Conservation (phyloP, 2,329 filamentous ascomycete genomes). For the Alternaria ventricosa region DNA sequence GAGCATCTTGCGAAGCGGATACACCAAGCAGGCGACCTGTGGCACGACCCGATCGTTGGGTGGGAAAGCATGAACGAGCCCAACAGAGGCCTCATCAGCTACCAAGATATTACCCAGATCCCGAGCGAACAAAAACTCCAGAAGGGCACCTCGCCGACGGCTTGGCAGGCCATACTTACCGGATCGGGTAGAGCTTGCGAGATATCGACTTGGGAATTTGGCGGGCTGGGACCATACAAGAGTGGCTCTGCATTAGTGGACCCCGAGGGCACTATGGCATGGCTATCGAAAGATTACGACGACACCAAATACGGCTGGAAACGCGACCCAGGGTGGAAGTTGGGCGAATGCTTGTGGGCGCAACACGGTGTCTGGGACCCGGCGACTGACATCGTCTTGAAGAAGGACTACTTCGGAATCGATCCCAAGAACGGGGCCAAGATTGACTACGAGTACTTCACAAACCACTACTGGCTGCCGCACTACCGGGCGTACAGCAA, state of each 20-base stretch:
- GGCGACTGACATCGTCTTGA: slow-evolving; percentile 74
- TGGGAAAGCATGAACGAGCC: slow-evolving; percentile 98
- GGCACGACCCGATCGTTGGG: slow-evolving; percentile 85
- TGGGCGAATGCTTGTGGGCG: slow-evolving; percentile 96
- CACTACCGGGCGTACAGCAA: slow-evolving; percentile 80
- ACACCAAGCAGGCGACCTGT: slow-evolving; percentile 86
- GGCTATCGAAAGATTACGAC: slow-evolving; percentile 83
- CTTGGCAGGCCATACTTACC: slow-evolving; percentile 90
- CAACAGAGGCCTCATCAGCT: slow-evolving; percentile 84
- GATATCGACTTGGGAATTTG: slow-evolving; percentile 91
- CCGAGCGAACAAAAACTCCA: slow-evolving; percentile 88
- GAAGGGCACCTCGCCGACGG: slow-evolving; percentile 90
- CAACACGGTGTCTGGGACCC: slow-evolving; percentile 97
- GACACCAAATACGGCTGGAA: slow-evolving; percentile 91
- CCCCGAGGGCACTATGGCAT: slow-evolving; percentile 82
- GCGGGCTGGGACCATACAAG: slow-evolving; percentile 89
- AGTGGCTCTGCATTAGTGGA: slow-evolving; percentile 83
- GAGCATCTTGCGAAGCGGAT: slow-evolving; percentile 83
- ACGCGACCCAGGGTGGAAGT: slow-evolving; percentile 83
- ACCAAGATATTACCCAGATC: slow-evolving; percentile 79
- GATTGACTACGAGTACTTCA: slow-evolving; percentile 84
- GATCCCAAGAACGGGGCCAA: slow-evolving; percentile 75
- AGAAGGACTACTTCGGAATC: slow-evolving; percentile 86
- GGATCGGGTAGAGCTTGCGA: slow-evolving; percentile 92
- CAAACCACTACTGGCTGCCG: slow-evolving; percentile 88